Conservation (phyloP, 2,329 filamentous ascomycete species). For the Exophiala viscosa region DNA sequence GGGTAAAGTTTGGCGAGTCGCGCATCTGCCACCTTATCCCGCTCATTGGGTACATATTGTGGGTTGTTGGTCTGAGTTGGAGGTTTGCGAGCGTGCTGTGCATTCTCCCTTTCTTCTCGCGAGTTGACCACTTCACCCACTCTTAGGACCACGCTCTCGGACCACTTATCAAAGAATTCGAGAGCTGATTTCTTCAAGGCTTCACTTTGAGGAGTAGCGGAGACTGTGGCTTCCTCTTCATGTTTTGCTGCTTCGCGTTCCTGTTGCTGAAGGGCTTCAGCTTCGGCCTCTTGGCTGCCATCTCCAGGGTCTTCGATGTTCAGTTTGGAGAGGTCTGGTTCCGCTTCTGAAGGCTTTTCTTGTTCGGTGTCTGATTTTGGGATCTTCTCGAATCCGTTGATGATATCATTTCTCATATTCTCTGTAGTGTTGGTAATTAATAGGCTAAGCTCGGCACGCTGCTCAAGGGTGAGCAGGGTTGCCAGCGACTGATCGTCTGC, state of each 20-base stretch:
- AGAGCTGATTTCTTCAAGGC: constrained; percentile 52
- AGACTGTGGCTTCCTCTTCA: constrained; percentile 6
- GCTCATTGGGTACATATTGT: constrained; percentile 1
- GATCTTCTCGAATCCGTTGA: constrained; percentile 33
- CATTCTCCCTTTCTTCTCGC: constrained; percentile 32
- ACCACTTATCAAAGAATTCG: constrained; percentile 75
- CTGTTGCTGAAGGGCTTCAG: not conserved
- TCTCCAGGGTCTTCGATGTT: constrained; percentile 3
- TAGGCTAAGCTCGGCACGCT: constrained; percentile 40
- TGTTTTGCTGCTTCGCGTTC: not conserved
- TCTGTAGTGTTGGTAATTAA: constrained; percentile 39
- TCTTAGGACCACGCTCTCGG: constrained; percentile 63
- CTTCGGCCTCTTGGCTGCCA: not conserved
- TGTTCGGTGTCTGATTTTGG: constrained; percentile 13
- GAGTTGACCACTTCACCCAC: constrained; percentile 66
- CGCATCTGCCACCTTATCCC: constrained; percentile 3
- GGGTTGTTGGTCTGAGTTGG: not conserved
- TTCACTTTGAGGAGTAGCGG: constrained; percentile 9
- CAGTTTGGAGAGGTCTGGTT: constrained; percentile 9
- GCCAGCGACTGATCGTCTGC: constrained; percentile 35
- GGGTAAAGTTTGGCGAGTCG: constrained; percentile 46
- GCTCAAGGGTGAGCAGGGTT: constrained; percentile 38
- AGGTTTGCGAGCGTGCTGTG: constrained; percentile 31
- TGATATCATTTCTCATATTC: constrained; percentile 37
- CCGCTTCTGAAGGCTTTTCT: constrained; percentile 18